Percentiles rank a stretch among this genome's conserved stretches.
Evolutionary conservation across 2,329 filamentous ascomycete genomes (phyloP).

Genomic region (Colletotrichum cereale): DNA sequence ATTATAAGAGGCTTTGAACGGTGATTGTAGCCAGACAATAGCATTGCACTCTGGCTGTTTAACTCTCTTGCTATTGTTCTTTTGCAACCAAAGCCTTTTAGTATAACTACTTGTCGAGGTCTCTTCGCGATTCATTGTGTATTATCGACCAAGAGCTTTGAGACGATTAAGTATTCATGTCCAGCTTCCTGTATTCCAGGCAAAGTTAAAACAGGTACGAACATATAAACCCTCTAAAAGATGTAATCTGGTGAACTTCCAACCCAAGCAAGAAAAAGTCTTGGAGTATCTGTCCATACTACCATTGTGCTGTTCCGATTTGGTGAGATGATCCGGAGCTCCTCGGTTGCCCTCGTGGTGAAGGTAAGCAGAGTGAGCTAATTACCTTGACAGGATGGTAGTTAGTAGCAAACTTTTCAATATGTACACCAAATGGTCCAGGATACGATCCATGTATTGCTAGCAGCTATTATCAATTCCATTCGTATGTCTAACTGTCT

Average conservation of each 20-base stretch:
- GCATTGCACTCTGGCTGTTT: not conserved
- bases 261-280: not conserved
- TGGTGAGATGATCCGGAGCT: not conserved
- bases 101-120: fast-evolving
- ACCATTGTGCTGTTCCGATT: not conserved
- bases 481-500: not conserved
- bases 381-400: not conserved
- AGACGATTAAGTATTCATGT: not conserved
- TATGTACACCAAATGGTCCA: not conserved
- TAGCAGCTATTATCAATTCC: not conserved
- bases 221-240: too few species aligned
- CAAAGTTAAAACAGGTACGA: too few species aligned
- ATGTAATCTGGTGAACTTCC: not conserved
- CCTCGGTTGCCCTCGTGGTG: not conserved
- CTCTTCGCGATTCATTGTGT: not conserved
- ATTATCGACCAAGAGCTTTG: not conserved
- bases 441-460: too few species aligned
- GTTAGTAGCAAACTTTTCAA: not conserved
- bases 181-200: not conserved
- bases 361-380: not conserved
- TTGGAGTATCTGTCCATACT: not conserved
- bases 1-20: constrained; percentile 43
- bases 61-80: too few species aligned
- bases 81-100: not conserved
- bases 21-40: not conserved